phyloP scores from a whole-genome alignment of 164 flowering plant species.

The Taxillus chinensis region DNA sequence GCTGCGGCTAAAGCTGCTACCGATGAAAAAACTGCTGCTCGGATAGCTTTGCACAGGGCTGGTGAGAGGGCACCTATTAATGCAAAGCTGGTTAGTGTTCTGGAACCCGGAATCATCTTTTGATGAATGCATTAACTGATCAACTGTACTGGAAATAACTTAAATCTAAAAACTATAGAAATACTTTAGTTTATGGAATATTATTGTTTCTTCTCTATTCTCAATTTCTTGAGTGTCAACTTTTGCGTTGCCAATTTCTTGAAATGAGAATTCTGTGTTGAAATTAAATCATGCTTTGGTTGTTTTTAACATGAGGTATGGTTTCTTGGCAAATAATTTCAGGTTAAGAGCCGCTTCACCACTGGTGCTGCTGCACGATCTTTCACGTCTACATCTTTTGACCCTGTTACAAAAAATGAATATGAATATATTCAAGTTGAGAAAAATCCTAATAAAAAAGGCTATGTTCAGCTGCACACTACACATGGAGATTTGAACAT shows the following conservation, averaged over 20 bases:
- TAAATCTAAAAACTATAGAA: too few relatives aligned
- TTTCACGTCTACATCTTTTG: conserved; percentile 89
- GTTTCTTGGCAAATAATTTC: conserved; percentile 5
- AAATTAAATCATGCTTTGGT: neutral
- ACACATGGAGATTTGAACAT: conserved; percentile 97
- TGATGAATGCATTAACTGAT: too few relatives aligned
- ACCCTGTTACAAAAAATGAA: conserved; percentile 88
- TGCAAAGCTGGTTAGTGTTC: conserved; percentile 70
- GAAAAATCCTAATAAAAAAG: conserved; percentile 94
- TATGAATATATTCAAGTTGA: conserved; percentile 88
- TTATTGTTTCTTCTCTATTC: too few relatives aligned
- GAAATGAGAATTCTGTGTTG: too few relatives aligned
- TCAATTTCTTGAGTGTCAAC: too few relatives aligned
- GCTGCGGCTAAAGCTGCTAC: conserved; percentile 81
- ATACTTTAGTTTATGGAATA: too few relatives aligned
- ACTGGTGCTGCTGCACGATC: conserved; percentile 97
- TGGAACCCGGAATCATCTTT: neutral
- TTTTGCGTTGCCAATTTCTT: too few relatives aligned
- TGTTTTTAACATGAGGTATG: neutral
- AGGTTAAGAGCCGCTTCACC: conserved; percentile 88
- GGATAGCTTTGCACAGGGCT: conserved; percentile 90
- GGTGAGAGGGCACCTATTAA: conserved; percentile 90
- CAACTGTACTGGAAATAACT: too few relatives aligned
- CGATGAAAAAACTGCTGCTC: conserved; percentile 80
- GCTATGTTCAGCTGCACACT: conserved; percentile 85